A percentile compares a stretch with the other conserved stretches of the same genome.
Evolutionary conservation across 345 rosid genomes (phyloP).

Genomic region (Cardamine chenopodiifolia): DNA sequence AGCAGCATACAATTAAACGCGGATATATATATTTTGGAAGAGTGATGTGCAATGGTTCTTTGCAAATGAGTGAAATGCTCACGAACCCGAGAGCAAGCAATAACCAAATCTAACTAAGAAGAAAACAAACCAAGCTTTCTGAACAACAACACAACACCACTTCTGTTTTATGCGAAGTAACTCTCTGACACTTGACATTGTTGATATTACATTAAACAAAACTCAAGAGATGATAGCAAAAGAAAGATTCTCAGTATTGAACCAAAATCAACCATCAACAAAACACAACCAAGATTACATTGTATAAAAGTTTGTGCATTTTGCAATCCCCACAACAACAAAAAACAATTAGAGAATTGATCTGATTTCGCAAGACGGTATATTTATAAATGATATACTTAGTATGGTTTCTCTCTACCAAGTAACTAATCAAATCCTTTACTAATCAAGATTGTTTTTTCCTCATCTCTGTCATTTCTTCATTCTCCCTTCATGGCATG

Average conservation of each 20-base stretch:
- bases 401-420: not conserved
- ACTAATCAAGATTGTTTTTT: not conserved
- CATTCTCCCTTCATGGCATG: conserved; percentile 34
- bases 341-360: not conserved
- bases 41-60: not conserved
- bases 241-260: not conserved
- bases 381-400: not conserved
- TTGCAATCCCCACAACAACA: not conserved
- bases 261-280: not conserved
- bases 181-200: not conserved
- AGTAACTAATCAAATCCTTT: conserved; percentile 12
- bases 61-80: too few species aligned
- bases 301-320: not conserved
- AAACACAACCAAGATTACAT: not conserved
- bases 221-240: not conserved
- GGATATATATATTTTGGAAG: not conserved
- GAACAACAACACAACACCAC: not conserved
- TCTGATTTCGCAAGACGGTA: not conserved
- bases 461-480: conserved; percentile 42
- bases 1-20: not conserved
- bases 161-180: not conserved
- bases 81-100: not conserved
- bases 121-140: conserved; percentile 11
- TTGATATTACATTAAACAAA: not conserved
- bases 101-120: not conserved